These are phyloP conservation scores for Glebionis coronaria DNA, from an alignment of 129 eudicot genomes.

Conservation along the genomic window DNA sequence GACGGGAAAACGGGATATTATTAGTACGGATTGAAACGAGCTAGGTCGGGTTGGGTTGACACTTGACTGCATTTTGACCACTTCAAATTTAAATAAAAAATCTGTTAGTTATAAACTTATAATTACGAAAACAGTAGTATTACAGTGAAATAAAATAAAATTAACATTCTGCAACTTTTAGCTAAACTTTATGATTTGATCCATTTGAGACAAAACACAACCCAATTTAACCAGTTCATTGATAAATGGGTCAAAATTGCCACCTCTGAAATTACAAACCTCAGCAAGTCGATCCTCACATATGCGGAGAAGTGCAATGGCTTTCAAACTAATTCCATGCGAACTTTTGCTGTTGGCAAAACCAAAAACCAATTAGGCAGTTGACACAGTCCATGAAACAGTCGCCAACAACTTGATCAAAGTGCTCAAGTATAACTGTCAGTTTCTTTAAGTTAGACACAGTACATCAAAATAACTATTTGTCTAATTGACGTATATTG, in stretches of 20 bases:
- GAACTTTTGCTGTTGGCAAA: conserved; percentile 91
- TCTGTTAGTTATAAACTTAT: not conserved
- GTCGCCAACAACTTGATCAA: conserved; percentile 89
- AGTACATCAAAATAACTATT: not conserved
- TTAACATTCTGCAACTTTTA: not conserved
- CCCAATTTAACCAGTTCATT: not conserved
- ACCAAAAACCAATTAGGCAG: conserved; percentile 80
- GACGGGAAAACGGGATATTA: not conserved
- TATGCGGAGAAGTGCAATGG: conserved; percentile 94
- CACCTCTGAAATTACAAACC: conserved; percentile 44
- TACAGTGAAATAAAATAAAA: not conserved
- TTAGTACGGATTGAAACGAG: not conserved
- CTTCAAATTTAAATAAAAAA: not conserved
- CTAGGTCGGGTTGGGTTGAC: not conserved
- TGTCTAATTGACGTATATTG: too few relatives aligned
- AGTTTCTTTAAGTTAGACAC: conserved; percentile 25
- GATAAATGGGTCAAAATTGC: not conserved
- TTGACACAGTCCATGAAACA: conserved; percentile 94
- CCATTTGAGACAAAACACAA: not conserved
- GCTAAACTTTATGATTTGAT: not conserved
- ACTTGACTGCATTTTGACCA: not conserved
- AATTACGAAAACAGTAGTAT: not conserved
- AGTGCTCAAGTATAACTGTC: conserved; percentile 92
- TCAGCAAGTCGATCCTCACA: conserved; percentile 99
- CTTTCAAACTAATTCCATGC: conserved; percentile 84